These are phyloP conservation scores for Alternaria solani DNA, from an alignment of 2,329 filamentous ascomycete genomes.

Conservation along the genomic window DNA sequence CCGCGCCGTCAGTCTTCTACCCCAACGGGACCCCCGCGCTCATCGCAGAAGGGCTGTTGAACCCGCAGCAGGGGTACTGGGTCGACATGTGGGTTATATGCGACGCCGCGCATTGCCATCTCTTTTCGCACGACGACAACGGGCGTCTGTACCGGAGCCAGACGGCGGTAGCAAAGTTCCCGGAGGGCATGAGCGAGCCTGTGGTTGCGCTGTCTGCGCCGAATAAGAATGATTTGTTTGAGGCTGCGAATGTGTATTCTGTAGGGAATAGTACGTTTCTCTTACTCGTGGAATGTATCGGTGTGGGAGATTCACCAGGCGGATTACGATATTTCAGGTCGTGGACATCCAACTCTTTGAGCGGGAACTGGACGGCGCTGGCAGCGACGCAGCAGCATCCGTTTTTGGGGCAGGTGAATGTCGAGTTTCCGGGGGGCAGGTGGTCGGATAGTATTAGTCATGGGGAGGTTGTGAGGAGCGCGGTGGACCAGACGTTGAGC, in stretches of 20 bases:
- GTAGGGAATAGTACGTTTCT: conserved; percentile 47
- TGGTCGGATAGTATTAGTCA: conserved; percentile 53
- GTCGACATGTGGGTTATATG: conserved; percentile 58
- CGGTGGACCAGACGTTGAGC: conserved; percentile 51
- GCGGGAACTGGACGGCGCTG: conserved; percentile 47
- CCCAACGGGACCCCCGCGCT: conserved; percentile 39
- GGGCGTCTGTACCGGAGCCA: conserved; percentile 53
- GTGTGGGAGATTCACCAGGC: conserved; percentile 28
- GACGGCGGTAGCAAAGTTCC: conserved; percentile 47
- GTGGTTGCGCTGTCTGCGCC: conserved; percentile 45
- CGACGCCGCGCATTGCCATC: conserved; percentile 48
- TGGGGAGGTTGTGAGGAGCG: conserved; percentile 45
- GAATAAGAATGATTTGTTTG: conserved; percentile 46
- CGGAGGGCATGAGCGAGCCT: conserved; percentile 48
- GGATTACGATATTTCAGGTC: conserved; percentile 51
- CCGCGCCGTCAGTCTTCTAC: conserved; percentile 50
- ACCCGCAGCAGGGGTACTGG: conserved; percentile 49
- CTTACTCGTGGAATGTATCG: conserved; percentile 53
- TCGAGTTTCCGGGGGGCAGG: conserved; percentile 41
- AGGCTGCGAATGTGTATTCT: conserved; percentile 51
- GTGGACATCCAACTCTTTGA: conserved; percentile 48
- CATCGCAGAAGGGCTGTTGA: conserved; percentile 41
- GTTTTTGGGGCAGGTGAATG: conserved; percentile 51
- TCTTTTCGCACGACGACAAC: conserved; percentile 55
- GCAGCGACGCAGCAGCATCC: conserved; percentile 50